Base-by-base conservation (phyloP, 768 basidiomycete species). In the Hortiboletus campestris region DNA sequence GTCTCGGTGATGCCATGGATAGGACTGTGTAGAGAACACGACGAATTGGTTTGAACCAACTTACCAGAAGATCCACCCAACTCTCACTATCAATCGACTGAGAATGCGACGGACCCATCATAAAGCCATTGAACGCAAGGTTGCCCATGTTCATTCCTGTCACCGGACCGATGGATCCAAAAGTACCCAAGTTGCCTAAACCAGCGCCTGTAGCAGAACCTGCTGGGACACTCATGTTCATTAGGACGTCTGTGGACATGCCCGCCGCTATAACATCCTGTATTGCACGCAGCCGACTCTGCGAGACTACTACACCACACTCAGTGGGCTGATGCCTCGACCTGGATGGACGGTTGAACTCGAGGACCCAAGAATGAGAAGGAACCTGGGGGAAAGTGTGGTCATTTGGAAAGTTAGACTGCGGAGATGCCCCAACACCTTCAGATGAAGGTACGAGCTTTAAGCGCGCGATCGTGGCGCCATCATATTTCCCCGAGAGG, bases 251-350 rank as follows among this genome's bases (percentile, higher is more conserved):
- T 38, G 67, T 17, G 12, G 61, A 61, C 45, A 60, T 50, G 36
- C 63, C 58, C 16, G 45, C 28, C 75, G 57, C 86, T 67, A 38
- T 80, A 79, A 64, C 85, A 80, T 40, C 87, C 60, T 89, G 88
- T 50, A 92, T 85, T 40, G 86, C 88, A 53, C 81, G 79, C 81
- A 91, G 82, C 45, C 86, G 79, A 19, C 80, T 79, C 69, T 91
- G 89, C 58, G 82, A 85, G 76, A 91, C 80, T 14, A 91, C 82
- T 42, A 91, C 67, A 20, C 90, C 89, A 41, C 63, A 67, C 34
- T 64, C 63, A 45, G 78, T 72, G 0, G 80, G 80, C 20, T 77
- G 76, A 45, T 76, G 72, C 38, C 59, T 59, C n/a, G 50, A 56
- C 22, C 38, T 58, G 25, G 62, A 50, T 14, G 67, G 55, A n/a